These are phyloP conservation scores for Vaccinium corymbosum DNA, from an alignment of 148 eudicot genomes.

Conservation along the genomic window DNA sequence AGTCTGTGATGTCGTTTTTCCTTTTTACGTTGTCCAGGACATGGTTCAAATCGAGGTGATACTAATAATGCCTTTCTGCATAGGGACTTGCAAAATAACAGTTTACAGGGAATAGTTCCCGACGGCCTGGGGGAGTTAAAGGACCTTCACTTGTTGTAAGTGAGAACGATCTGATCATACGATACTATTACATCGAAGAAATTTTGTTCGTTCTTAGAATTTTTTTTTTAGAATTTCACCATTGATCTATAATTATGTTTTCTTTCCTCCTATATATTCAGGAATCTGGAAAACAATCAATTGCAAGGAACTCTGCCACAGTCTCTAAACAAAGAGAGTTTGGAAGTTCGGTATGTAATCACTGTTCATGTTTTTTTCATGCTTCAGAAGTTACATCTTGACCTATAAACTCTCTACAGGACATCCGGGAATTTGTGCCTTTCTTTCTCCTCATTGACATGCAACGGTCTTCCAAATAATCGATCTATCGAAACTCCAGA, in stretches of 20 bases:
- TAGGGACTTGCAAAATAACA: slow-evolving; percentile 72
- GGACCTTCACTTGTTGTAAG: slow-evolving; percentile 72
- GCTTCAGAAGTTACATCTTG: slow-evolving; percentile 2
- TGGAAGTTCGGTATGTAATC: slow-evolving; percentile 50
- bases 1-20: not conserved
- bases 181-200: not conserved
- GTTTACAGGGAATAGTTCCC: slow-evolving; percentile 62
- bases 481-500: slow-evolving; percentile 57
- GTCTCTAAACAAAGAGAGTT: slow-evolving; percentile 53
- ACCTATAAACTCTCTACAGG: slow-evolving; percentile 35
- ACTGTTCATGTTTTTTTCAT: not conserved
- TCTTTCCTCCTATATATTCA: slow-evolving; percentile 20
- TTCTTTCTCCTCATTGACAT: slow-evolving; percentile 42
- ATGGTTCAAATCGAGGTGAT: not conserved
- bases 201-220: not conserved
- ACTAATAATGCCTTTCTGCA: slow-evolving; percentile 4
- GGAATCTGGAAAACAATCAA: slow-evolving; percentile 71
- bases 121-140: slow-evolving; percentile 51
- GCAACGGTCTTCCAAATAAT: slow-evolving; percentile 32
- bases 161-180: not conserved
- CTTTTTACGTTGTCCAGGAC: not conserved
- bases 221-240: not conserved
- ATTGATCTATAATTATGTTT: not conserved
- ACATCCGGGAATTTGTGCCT: slow-evolving; percentile 74
- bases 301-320: slow-evolving; percentile 67